Percentiles rank a stretch among this genome's conserved stretches.
Conservation (phyloP, 805 yeast genomes). For the Yarrowia sp. region DNA sequence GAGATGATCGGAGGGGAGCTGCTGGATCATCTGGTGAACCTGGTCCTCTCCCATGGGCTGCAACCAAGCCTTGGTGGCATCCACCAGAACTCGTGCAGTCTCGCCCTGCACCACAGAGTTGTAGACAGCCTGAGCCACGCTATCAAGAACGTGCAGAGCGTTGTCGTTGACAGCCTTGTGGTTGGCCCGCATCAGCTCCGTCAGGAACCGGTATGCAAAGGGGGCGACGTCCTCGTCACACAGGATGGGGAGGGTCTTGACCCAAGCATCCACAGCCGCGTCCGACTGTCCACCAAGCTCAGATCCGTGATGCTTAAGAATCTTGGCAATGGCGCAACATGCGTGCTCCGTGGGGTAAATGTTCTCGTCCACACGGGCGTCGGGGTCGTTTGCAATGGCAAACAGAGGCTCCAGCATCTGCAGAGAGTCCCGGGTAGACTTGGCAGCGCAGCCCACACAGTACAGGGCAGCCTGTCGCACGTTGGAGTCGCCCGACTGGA, state of each 20-base stretch:
- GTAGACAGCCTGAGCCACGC: constrained; percentile 71
- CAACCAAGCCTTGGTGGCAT: constrained; percentile 61
- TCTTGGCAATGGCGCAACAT: constrained; percentile 77
- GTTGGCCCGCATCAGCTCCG: constrained; percentile 64
- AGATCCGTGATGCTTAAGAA: constrained; percentile 61
- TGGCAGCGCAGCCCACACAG: constrained; percentile 83
- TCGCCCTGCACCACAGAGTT: constrained; percentile 65
- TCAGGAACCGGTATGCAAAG: constrained; percentile 71
- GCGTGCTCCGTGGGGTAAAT: constrained; percentile 84
- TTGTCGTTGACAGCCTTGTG: constrained; percentile 58
- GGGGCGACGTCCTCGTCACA: constrained; percentile 89
- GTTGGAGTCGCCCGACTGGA: constrained; percentile 43
- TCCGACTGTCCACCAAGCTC: constrained; percentile 57
- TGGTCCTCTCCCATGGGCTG: constrained; percentile 1
- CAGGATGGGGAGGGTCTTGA: constrained; percentile 73
- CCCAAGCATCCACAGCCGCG: constrained; percentile 69
- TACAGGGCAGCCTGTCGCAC: constrained; percentile 86
- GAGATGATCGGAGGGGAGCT: neutral
- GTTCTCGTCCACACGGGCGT: constrained; percentile 82
- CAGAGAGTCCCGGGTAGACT: constrained; percentile 65
- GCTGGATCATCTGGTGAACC: constrained; percentile 10
- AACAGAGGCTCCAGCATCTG: constrained; percentile 73
- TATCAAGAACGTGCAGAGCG: constrained; percentile 60
- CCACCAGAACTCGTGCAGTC: constrained; percentile 64
- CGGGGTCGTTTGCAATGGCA: constrained; percentile 70